Conservation (phyloP, 768 basidiomycete genomes). For the Favolaschia claudopus region DNA sequence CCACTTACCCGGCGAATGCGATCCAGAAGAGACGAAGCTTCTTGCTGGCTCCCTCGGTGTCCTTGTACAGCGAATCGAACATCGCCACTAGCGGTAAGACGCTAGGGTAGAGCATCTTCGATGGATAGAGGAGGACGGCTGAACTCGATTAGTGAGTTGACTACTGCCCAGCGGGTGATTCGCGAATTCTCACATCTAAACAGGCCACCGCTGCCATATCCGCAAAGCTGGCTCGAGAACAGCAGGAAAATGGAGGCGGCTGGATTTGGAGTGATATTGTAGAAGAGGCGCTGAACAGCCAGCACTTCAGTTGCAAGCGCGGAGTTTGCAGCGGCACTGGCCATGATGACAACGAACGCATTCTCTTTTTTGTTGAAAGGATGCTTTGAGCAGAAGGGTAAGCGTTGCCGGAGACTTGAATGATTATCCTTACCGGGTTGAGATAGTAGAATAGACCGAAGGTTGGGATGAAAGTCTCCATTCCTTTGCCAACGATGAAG, state of each 20-base stretch:
- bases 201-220: slow-evolving; percentile 64
- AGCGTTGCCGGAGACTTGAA: background rate
- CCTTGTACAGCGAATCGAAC: slow-evolving; percentile 57
- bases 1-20: slow-evolving; percentile 46
- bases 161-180: background rate
- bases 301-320: slow-evolving; percentile 63
- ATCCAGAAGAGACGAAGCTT: slow-evolving; percentile 60
- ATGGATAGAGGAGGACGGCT: slow-evolving; percentile 59
- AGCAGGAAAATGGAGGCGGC: slow-evolving; percentile 53
- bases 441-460: slow-evolving; percentile 54
- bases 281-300: slow-evolving; percentile 61
- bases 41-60: slow-evolving; percentile 45
- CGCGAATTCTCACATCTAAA: slow-evolving; percentile 51
- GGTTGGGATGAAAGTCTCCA: slow-evolving; percentile 56
- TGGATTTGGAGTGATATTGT: slow-evolving; percentile 58
- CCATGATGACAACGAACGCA: slow-evolving; percentile 65
- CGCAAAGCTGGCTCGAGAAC: slow-evolving; percentile 36
- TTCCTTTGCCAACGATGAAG: slow-evolving; percentile 54
- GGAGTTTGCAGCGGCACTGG: slow-evolving; percentile 60
- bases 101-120: slow-evolving; percentile 59
- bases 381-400: slow-evolving; percentile 45
- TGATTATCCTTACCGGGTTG: slow-evolving; percentile 52
- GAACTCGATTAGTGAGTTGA: background rate
- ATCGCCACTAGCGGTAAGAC: slow-evolving; percentile 56
- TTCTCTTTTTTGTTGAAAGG: slow-evolving; percentile 70